These are phyloP conservation scores for Lactarius evosmus DNA, from an alignment of 768 basidiomycete species.

Conservation along the genomic window DNA sequence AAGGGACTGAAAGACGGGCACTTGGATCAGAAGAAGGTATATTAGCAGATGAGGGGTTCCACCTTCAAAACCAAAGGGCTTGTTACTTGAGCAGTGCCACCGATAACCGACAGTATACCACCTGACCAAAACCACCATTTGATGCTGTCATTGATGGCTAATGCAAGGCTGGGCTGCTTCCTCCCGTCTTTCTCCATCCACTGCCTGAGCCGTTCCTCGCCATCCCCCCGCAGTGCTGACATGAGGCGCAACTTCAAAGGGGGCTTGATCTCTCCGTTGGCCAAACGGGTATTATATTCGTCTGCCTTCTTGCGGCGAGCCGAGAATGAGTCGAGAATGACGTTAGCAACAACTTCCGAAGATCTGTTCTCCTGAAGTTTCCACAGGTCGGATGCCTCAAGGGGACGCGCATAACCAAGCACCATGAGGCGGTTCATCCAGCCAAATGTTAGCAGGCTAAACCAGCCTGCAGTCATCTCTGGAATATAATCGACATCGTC, in stretches of 20 bases:
- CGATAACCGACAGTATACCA: slow-evolving; percentile 55
- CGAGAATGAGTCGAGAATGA: slow-evolving; percentile 64
- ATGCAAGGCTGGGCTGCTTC: slow-evolving; percentile 56
- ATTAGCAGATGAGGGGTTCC: slow-evolving; percentile 18
- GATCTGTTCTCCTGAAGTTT: slow-evolving; percentile 64
- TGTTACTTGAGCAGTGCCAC: slow-evolving; percentile 69
- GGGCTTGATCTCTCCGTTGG: slow-evolving; percentile 59
- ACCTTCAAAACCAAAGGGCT: slow-evolving; percentile 80
- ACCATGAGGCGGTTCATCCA: slow-evolving; percentile 74
- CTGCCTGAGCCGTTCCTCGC: slow-evolving; percentile 52
- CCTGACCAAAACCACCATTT: slow-evolving; percentile 77
- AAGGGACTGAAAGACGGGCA: slow-evolving; percentile 46
- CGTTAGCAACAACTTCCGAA: slow-evolving; percentile 56
- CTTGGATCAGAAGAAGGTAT: neutral
- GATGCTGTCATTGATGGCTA: slow-evolving; percentile 74
- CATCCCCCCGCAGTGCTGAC: slow-evolving; percentile 59
- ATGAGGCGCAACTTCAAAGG: slow-evolving; percentile 46
- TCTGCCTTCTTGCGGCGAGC: slow-evolving; percentile 52
- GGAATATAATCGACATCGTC: slow-evolving; percentile 62
- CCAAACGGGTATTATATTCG: slow-evolving; percentile 69
- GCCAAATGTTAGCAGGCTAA: slow-evolving; percentile 58
- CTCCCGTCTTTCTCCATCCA: slow-evolving; percentile 66
- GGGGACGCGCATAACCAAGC: slow-evolving; percentile 75
- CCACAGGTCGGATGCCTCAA: slow-evolving; percentile 79
- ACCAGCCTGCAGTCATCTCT: slow-evolving; percentile 59